Conservation (phyloP, 2,329 filamentous ascomycete genomes). For the Xylariomycetidae sp. region DNA sequence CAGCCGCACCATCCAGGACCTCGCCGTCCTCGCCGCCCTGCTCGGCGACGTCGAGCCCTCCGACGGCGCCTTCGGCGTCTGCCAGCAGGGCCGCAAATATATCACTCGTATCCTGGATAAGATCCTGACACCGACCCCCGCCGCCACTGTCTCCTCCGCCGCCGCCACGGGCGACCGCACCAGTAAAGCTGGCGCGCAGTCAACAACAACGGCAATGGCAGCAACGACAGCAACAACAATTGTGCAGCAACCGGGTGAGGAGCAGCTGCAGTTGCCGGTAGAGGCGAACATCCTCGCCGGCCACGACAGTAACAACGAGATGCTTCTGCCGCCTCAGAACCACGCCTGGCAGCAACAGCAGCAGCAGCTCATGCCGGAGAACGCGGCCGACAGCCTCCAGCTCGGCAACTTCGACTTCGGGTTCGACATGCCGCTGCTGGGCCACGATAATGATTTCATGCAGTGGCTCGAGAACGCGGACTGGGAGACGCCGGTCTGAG, state of each 20-base stretch:
- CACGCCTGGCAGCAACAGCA: no score
- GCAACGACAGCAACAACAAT: no score
- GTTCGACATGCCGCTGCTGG: conserved; percentile 23
- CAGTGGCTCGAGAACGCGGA: conserved; percentile 29
- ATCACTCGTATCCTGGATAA: conserved; percentile 30
- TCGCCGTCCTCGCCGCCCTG: conserved; percentile 29
- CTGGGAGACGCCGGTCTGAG: no score
- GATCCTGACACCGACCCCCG: conserved; percentile 24
- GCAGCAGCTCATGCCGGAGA: conserved; percentile 14
- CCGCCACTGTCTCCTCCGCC: conserved; percentile 2
- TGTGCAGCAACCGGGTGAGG: conserved; percentile 4
- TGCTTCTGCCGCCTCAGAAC: no score
- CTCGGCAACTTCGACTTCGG: conserved; percentile 20
- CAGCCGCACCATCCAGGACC: conserved; percentile 30
- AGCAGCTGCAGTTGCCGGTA: conserved; percentile 8
- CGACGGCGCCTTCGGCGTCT: conserved; percentile 25
- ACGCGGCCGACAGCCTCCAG: not conserved
- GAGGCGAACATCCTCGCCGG: conserved; percentile 11
- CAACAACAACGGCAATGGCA: no score
- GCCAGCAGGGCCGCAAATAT: conserved; percentile 29
- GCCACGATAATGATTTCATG: conserved; percentile 28
- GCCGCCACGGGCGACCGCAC: not conserved
- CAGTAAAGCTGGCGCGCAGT: no score
- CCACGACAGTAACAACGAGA: not conserved
- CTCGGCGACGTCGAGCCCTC: conserved; percentile 25